Percentiles rank a stretch among this genome's conserved stretches.
phyloP scores from a whole-genome alignment of 148 eudicot genomes.

The Nepenthes gracilis region DNA sequence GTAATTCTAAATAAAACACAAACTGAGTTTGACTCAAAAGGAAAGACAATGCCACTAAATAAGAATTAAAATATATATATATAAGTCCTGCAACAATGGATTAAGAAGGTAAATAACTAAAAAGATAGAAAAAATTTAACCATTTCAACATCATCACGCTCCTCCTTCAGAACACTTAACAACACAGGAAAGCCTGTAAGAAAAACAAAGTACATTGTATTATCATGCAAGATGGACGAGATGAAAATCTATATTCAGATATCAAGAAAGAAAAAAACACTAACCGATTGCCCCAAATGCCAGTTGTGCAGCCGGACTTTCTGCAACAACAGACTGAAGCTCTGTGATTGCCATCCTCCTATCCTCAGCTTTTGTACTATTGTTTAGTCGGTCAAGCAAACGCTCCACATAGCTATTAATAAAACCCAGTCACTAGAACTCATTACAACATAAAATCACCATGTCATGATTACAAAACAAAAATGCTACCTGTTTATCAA shows the following conservation, averaged over 20 bases:
- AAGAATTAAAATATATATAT: background rate
- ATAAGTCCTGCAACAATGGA: too few species aligned
- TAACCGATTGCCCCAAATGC: conserved; percentile 99
- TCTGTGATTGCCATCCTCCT: conserved; percentile 80
- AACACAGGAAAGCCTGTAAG: conserved; percentile 83
- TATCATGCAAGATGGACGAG: background rate
- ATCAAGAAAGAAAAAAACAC: conserved; percentile 10
- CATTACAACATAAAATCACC: background rate
- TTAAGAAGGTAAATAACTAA: too few species aligned
- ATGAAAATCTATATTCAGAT: conserved; percentile 3
- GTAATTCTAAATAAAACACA: background rate
- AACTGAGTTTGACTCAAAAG: background rate
- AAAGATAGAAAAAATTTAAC: conserved; percentile 21
- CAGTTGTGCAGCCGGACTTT: conserved; percentile 81
- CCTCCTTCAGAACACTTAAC: conserved; percentile 76
- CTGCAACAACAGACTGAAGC: conserved; percentile 92
- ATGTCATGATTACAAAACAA: background rate
- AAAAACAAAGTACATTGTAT: background rate
- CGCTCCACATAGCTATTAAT: conserved; percentile 79
- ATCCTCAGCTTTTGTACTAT: conserved; percentile 82
- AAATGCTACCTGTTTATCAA: background rate
- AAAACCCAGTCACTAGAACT: background rate
- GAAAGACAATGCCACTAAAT: background rate
- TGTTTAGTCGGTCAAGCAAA: conserved; percentile 88
- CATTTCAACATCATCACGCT: conserved; percentile 96